These are phyloP conservation scores for Echites panduratus DNA, from an alignment of 257 asterid genomes.

Conservation along the genomic window DNA sequence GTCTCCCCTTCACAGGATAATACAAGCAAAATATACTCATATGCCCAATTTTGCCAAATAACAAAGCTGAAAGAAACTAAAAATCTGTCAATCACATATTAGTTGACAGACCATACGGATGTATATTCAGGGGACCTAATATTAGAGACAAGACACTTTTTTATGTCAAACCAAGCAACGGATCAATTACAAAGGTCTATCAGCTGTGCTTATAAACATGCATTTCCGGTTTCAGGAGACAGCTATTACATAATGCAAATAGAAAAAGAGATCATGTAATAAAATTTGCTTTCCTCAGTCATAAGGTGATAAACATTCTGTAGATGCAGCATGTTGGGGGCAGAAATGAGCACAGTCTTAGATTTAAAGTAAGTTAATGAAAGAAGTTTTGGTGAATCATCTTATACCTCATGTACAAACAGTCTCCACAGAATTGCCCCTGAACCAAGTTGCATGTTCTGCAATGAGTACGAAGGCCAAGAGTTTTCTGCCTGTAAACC, in stretches of 20 bases:
- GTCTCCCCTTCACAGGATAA: neutral
- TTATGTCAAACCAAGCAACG: neutral
- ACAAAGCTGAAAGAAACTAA: neutral
- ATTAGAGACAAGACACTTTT: neutral
- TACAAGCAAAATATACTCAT: neutral
- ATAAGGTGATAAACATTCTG: neutral
- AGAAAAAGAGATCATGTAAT: neutral
- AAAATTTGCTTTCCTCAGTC: too few species aligned
- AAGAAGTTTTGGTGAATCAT: neutral
- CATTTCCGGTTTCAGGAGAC: neutral
- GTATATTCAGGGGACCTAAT: neutral
- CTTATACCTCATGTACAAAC: slow-evolving; percentile 85
- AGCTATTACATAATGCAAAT: neutral
- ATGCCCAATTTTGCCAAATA: neutral
- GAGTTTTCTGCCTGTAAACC: slow-evolving; percentile 84
- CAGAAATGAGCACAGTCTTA: neutral
- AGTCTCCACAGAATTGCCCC: slow-evolving; percentile 99
- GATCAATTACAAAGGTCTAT: neutral
- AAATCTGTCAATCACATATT: neutral
- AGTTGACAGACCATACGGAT: neutral
- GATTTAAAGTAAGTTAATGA: neutral
- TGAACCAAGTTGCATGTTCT: slow-evolving; percentile 67
- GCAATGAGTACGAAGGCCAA: slow-evolving; percentile 84
- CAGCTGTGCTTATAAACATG: neutral
- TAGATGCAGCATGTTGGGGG: too few species aligned